Conservation (phyloP, 106 monocot genomes). For the Hemerocallis citrina region DNA sequence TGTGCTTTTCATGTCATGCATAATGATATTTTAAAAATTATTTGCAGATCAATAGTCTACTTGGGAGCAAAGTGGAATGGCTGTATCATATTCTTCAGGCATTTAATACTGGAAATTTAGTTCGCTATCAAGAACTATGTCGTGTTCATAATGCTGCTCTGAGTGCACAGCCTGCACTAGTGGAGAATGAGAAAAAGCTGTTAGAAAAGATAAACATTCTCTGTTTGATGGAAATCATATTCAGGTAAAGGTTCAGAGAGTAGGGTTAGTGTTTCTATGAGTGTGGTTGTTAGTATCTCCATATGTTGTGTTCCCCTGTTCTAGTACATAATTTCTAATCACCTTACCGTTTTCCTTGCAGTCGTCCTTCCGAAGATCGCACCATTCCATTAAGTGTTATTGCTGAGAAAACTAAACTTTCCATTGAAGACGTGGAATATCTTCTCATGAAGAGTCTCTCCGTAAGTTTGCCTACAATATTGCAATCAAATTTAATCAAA, state of each 20-base stretch:
- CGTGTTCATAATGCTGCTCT: constrained; percentile 84
- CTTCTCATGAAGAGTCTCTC: constrained; percentile 98
- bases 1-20: background rate
- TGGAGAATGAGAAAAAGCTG: constrained; percentile 79
- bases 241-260: constrained; percentile 38
- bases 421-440: constrained; percentile 86
- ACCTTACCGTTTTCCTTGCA: constrained; percentile 19
- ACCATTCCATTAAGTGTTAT: constrained; percentile 85
- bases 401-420: constrained; percentile 80
- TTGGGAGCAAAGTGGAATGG: constrained; percentile 82
- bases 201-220: constrained; percentile 96
- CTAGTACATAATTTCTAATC: constrained; percentile 4
- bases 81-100: constrained; percentile 81
- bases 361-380: constrained; percentile 89
- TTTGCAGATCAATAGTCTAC: constrained; percentile 37
- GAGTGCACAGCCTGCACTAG: constrained; percentile 82
- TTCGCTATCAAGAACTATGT: constrained; percentile 84
- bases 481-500: background rate
- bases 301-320: background rate
- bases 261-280: background rate
- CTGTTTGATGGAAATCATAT: constrained; percentile 97
- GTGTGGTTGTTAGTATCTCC: background rate
- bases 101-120: constrained; percentile 78
- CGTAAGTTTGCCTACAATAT: constrained; percentile 32
- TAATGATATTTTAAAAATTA: background rate